A percentile compares a stretch with the other conserved stretches of the same genome.
These are phyloP conservation scores for Rhynchosporium agropyri DNA, from an alignment of 2,329 filamentous ascomycete genomes.

Conservation along the genomic window DNA sequence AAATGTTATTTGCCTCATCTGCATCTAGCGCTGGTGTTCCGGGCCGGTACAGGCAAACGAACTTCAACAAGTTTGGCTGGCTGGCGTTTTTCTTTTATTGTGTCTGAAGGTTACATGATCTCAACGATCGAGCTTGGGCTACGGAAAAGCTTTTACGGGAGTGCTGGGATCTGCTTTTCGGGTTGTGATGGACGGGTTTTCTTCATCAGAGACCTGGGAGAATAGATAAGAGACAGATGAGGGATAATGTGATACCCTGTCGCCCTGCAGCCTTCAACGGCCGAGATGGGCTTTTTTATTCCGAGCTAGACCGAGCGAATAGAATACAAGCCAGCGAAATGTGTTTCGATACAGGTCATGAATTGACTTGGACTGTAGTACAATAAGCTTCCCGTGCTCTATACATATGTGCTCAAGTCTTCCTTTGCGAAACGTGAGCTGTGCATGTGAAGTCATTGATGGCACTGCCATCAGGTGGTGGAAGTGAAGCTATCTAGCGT, in stretches of 20 bases:
- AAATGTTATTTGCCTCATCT: slow-evolving; percentile 32
- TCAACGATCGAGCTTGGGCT: slow-evolving; percentile 36
- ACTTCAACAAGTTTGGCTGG: slow-evolving; percentile 42
- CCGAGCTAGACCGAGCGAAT: neutral
- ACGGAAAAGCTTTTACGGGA: neutral
- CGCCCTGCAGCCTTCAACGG: neutral
- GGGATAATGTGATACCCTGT: too few species aligned
- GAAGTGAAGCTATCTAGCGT: too few species aligned
- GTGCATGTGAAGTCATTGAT: too few species aligned
- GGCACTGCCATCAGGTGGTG: too few species aligned
- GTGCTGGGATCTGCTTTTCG: neutral
- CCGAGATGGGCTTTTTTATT: neutral
- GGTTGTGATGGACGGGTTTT: neutral
- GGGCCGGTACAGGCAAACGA: slow-evolving; percentile 27
- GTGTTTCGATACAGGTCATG: too few species aligned
- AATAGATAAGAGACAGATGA: neutral
- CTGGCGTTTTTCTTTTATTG: slow-evolving; percentile 30
- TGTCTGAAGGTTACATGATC: slow-evolving; percentile 31
- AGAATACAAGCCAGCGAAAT: neutral
- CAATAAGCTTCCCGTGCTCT: too few species aligned
- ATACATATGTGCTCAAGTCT: too few species aligned
- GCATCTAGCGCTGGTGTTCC: slow-evolving; percentile 42
- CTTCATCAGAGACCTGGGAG: slow-evolving; percentile 10
- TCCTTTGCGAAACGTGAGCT: too few species aligned
- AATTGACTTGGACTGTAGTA: too few species aligned